A percentile compares a stretch with the other conserved stretches of the same genome.
Conservation (phyloP, 2,329 filamentous ascomycete genomes). For the Alternaria postmessia region DNA sequence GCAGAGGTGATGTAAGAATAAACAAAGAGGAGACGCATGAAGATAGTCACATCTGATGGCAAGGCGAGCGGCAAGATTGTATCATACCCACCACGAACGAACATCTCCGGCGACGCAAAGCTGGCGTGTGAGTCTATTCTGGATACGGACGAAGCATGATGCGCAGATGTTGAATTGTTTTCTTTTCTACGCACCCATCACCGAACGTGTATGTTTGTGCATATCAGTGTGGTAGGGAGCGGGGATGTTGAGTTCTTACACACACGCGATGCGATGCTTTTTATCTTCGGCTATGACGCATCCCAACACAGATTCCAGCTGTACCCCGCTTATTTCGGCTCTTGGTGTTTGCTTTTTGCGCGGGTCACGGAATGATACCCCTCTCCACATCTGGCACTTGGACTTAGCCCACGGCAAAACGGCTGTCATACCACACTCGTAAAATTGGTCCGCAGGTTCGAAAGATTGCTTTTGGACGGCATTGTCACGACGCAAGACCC, state of each 20-base stretch:
- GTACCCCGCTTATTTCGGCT: not conserved
- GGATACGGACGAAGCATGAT: not conserved
- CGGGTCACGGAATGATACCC: not conserved
- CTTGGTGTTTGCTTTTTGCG: not conserved
- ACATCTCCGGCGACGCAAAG: not conserved
- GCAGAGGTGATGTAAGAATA: not conserved
- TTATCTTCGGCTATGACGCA: not conserved
- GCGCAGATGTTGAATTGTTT: not conserved
- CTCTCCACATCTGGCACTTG: not conserved
- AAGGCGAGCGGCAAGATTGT: not conserved
- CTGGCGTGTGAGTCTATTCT: not conserved
- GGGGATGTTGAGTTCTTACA: not conserved
- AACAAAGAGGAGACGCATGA: not conserved
- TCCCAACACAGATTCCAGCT: not conserved
- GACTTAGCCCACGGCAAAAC: constrained; percentile 1
- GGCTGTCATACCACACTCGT: constrained; percentile 1
- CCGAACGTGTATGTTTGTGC: not conserved
- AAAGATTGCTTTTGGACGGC: constrained; percentile 6
- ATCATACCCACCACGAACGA: not conserved
- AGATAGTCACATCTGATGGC: not conserved
- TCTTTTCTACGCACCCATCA: not conserved
- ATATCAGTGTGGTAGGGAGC: not conserved
- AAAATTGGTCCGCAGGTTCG: not conserved
- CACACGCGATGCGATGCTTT: constrained; percentile 4
- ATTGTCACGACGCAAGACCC: not conserved